Conservation (phyloP, 108 stramenopile species). For the Discostella stelligeroides region DNA sequence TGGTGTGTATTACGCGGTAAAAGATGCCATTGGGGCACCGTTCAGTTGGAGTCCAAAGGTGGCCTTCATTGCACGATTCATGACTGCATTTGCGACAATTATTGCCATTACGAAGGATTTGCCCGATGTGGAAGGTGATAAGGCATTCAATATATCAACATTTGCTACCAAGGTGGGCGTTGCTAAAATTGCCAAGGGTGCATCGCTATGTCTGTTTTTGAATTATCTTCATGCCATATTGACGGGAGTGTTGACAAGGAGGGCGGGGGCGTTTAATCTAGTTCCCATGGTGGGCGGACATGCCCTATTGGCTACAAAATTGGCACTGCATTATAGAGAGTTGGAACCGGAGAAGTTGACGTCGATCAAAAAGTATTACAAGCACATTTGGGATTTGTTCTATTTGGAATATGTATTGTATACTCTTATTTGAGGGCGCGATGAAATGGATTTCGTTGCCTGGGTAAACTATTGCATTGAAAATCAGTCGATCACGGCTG, state of each 20-base stretch:
- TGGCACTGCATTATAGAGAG: conserved; percentile 60
- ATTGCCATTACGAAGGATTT: conserved; percentile 97
- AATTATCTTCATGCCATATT: conserved; percentile 92
- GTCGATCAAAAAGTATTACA: conserved; percentile 92
- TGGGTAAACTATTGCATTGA: too few species aligned
- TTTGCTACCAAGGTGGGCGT: conserved; percentile 91
- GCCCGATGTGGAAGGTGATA: conserved; percentile 95
- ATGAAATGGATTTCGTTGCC: background rate
- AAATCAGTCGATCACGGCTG: too few species aligned
- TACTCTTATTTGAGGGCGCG: conserved; percentile 81
- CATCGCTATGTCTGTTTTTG: conserved; percentile 68
- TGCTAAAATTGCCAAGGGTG: conserved; percentile 80
- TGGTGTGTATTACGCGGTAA: conserved; percentile 96
- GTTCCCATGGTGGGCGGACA: conserved; percentile 95
- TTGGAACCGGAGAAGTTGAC: conserved; percentile 79
- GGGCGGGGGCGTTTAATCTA: conserved; percentile 68
- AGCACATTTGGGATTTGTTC: conserved; percentile 96
- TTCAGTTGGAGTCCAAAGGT: conserved; percentile 95
- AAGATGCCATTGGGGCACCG: conserved; percentile 88
- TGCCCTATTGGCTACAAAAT: conserved; percentile 59
- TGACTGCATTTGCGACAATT: conserved; percentile 93
- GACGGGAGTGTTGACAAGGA: conserved; percentile 62
- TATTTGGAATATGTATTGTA: conserved; percentile 95
- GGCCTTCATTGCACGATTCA: conserved; percentile 93
- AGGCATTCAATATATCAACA: conserved; percentile 86